These are phyloP conservation scores for Aspergillus calidoustus DNA, from an alignment of 2,329 filamentous ascomycete species.

Conservation along the genomic window DNA sequence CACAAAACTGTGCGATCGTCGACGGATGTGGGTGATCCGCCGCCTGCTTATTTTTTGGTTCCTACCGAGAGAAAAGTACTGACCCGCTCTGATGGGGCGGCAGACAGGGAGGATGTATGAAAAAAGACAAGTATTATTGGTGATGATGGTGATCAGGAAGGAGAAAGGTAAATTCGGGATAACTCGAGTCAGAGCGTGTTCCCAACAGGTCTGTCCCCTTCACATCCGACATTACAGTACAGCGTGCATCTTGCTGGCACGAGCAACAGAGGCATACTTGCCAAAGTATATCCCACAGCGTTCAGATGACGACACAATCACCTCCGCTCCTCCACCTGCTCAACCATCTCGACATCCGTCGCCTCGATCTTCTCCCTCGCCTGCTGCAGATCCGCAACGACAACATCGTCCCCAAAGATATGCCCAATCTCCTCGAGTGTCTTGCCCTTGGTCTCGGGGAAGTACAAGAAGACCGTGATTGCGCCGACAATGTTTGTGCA, in stretches of 20 bases:
- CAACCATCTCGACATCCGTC: slow-evolving; percentile 1
- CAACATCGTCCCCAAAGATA: slow-evolving; percentile 31
- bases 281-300: neutral
- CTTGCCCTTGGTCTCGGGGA: slow-evolving; percentile 32
- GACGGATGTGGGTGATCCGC: neutral
- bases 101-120: neutral
- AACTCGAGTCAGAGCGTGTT: neutral
- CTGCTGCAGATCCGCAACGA: slow-evolving; percentile 8
- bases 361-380: slow-evolving; percentile 16
- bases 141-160: too few relatives aligned
- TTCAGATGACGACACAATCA: neutral
- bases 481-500: slow-evolving; percentile 25
- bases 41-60: neutral
- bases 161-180: too few relatives aligned
- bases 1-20: neutral
- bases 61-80: neutral
- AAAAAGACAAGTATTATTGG: too few relatives aligned
- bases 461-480: slow-evolving; percentile 21
- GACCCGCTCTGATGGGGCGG: neutral
- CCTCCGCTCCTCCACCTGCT: slow-evolving; percentile 1
- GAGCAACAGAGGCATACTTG: neutral
- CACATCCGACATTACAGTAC: neutral
- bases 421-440: slow-evolving; percentile 32
- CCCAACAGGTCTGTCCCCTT: neutral
- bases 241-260: too few relatives aligned